A percentile compares a stretch with the other conserved stretches of the same genome.
phyloP scores from a whole-genome alignment of 768 basidiomycete species.

The Suillus decipiens region DNA sequence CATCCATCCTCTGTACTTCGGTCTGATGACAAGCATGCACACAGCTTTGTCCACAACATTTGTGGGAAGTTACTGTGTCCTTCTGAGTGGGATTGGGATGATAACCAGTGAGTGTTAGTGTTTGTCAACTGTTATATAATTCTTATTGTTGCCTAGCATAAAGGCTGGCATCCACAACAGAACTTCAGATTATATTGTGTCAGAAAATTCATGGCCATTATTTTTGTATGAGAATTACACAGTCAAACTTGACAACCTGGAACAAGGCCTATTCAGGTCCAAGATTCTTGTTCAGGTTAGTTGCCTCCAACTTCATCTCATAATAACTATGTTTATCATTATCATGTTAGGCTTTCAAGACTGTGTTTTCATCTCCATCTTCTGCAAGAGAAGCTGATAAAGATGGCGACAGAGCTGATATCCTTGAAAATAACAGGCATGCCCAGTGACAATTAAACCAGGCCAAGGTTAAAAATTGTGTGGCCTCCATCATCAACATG shows the following conservation, averaged over 20 bases:
- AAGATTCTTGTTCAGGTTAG: neutral
- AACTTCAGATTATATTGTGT: constrained; percentile 10
- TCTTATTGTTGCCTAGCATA: neutral
- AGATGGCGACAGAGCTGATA: constrained; percentile 7
- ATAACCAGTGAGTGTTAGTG: neutral
- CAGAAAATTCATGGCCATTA: constrained; percentile 16
- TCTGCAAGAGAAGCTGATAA: constrained; percentile 6
- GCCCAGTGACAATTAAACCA: neutral
- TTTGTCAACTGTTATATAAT: too few relatives aligned
- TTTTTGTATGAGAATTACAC: neutral
- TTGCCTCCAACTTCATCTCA: too few relatives aligned
- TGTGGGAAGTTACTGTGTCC: constrained; percentile 6
- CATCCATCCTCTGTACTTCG: too few relatives aligned
- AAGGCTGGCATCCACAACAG: constrained; percentile 10
- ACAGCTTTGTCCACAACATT: neutral
- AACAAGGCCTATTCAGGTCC: neutral
- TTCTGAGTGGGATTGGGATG: neutral
- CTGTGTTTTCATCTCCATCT: too few relatives aligned
- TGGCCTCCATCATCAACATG: constrained; percentile 1
- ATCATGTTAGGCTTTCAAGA: too few relatives aligned
- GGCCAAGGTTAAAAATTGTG: neutral
- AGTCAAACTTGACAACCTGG: too few relatives aligned
- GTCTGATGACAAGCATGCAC: neutral
- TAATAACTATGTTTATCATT: too few relatives aligned
- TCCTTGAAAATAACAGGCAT: neutral